A percentile compares a stretch with the other conserved stretches of the same genome.
Conservation (phyloP, 1,139 yeast species). For the Taiozyma onychis region DNA sequence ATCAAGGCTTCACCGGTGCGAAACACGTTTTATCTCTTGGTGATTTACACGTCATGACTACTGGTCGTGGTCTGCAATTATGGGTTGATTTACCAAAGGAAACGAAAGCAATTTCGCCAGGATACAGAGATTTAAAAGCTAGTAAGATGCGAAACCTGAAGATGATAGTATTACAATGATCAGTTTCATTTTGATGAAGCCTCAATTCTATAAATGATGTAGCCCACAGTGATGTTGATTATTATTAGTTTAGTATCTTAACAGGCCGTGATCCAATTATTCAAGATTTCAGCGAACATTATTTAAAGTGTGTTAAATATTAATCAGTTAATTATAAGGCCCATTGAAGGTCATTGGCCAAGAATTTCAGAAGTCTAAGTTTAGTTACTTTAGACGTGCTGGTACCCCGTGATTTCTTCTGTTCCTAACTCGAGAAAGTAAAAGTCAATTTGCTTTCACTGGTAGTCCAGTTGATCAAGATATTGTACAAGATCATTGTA, state of each 20-base stretch:
- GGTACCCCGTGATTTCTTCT: conserved; percentile 51
- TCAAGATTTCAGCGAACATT: conserved; percentile 48
- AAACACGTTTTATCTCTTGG: conserved; percentile 77
- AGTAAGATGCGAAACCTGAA: conserved; percentile 51
- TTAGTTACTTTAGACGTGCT: conserved; percentile 61
- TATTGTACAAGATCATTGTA: too few species aligned
- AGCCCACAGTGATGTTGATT: conserved; percentile 81
- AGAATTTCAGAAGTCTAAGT: conserved; percentile 41
- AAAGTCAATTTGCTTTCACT: conserved; percentile 51
- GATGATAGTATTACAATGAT: conserved; percentile 58
- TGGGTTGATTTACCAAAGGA: conserved; percentile 87
- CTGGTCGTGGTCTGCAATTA: conserved; percentile 84
- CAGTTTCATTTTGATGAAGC: conserved; percentile 79
- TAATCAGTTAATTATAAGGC: conserved; percentile 42
- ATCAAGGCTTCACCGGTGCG: conserved; percentile 87
- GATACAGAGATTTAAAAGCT: conserved; percentile 73
- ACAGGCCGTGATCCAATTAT: conserved; percentile 58
- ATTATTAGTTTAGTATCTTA: conserved; percentile 60
- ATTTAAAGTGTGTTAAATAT: conserved; percentile 57
- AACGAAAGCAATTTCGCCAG: conserved; percentile 63
- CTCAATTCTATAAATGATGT: conserved; percentile 67
- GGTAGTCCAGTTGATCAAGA: conserved; percentile 62
- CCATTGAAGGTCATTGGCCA: conserved; percentile 44
- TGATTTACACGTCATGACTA: conserved; percentile 93
- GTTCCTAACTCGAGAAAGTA: conserved; percentile 33